Percentiles rank a stretch among this genome's conserved stretches.
Conservation (phyloP, 2,329 filamentous ascomycete genomes). For the Incumbomyces delicatus region DNA sequence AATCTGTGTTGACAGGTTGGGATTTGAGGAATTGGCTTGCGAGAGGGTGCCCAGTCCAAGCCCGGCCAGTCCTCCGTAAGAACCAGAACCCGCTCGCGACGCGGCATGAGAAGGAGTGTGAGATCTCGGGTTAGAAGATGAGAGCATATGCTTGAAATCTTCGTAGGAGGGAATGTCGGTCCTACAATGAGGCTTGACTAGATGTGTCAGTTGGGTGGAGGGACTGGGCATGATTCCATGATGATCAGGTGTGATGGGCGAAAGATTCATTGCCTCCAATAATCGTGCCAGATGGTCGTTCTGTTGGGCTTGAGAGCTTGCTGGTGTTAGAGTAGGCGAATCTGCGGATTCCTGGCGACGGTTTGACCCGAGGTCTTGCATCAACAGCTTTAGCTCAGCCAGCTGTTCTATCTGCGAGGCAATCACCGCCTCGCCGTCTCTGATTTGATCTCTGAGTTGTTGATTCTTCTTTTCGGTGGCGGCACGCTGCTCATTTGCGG, state of each 20-base stretch:
- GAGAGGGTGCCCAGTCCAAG: slow-evolving; percentile 38
- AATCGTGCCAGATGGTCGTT: slow-evolving; percentile 48
- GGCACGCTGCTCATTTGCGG: slow-evolving; percentile 76
- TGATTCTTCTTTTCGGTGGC: slow-evolving; percentile 74
- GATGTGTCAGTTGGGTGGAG: slow-evolving; percentile 66
- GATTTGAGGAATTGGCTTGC: slow-evolving; percentile 26
- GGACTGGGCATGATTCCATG: slow-evolving; percentile 52
- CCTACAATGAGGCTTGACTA: slow-evolving; percentile 73
- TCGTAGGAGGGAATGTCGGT: slow-evolving; percentile 72
- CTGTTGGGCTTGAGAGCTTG: slow-evolving; percentile 58
- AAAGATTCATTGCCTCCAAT: slow-evolving; percentile 51
- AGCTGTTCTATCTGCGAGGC: slow-evolving; percentile 89
- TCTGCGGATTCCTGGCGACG: slow-evolving; percentile 60
- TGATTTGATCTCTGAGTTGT: slow-evolving; percentile 72
- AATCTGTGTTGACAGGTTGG: slow-evolving; percentile 44
- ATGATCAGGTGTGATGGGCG: slow-evolving; percentile 38
- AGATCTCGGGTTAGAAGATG: slow-evolving; percentile 42
- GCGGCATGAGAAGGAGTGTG: slow-evolving; percentile 26
- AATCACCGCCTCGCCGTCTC: slow-evolving; percentile 75
- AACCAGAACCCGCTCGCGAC: slow-evolving; percentile 63
- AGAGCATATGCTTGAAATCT: slow-evolving; percentile 73
- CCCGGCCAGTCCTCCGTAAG: slow-evolving; percentile 54
- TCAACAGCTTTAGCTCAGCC: slow-evolving; percentile 77
- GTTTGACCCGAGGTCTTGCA: slow-evolving; percentile 67
- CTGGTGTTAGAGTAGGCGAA: slow-evolving; percentile 60